Evolutionary conservation across 208 protist genomes (phyloP).

Genomic region (Wallacemonas rigidus): DNA sequence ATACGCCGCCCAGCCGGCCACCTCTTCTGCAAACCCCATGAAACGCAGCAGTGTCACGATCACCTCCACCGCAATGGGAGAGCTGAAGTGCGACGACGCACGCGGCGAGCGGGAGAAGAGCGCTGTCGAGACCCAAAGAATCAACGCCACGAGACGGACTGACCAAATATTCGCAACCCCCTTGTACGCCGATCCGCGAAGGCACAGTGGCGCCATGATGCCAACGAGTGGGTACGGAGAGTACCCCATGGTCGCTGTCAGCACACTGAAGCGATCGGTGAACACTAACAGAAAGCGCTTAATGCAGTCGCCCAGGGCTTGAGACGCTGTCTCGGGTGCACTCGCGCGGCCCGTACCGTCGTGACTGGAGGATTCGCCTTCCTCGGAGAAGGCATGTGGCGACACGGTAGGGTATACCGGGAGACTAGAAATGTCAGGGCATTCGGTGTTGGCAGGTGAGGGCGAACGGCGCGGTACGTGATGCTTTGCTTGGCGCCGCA

Average conservation of each 20-base stretch:
- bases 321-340: neutral
- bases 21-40: conserved; percentile 25
- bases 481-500: neutral
- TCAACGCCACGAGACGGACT: neutral
- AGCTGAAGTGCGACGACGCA: conserved; percentile 20
- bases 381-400: neutral
- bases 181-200: conserved; percentile 9
- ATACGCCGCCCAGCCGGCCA: conserved; percentile 16
- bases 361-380: neutral
- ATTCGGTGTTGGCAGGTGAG: no score
- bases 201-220: conserved; percentile 6
- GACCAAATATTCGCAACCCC: neutral
- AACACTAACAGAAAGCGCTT: conserved; percentile 9
- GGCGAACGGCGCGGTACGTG: no score
- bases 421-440: no score
- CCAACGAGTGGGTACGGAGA: conserved; percentile 1
- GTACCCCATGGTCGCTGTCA: conserved; percentile 1
- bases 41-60: conserved; percentile 32
- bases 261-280: conserved; percentile 8
- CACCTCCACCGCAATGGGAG: conserved; percentile 38
- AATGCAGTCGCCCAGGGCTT: neutral
- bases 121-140: neutral
- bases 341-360: neutral
- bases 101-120: conserved; percentile 4
- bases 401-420: no score